A percentile compares a stretch with the other conserved stretches of the same genome.
Conservation (phyloP, 192 early-diverging fungal species). For the Cetraspora pellucida region DNA sequence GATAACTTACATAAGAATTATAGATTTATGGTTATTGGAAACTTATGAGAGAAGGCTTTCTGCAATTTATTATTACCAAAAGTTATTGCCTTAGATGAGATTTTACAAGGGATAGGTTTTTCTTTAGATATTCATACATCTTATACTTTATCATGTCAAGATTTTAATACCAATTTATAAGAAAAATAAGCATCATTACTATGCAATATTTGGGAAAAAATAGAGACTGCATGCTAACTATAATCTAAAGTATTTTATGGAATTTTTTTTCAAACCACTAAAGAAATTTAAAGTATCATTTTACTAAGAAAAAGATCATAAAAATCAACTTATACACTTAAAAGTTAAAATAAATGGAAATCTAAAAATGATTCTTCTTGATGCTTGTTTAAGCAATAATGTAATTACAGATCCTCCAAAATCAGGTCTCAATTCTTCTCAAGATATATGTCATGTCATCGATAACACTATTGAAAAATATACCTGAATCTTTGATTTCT, state of each 20-base stretch:
- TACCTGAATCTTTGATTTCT: background rate
- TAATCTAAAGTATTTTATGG: constrained; percentile 3
- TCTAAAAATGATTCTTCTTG: background rate
- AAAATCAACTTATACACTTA: background rate
- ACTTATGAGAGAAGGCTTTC: background rate
- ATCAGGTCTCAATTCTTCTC: background rate
- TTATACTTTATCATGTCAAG: background rate
- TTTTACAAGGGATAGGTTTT: background rate
- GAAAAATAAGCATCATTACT: background rate
- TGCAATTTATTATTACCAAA: background rate
- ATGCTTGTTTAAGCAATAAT: background rate
- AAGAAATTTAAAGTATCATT: constrained; percentile 14
- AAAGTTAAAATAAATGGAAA: background rate
- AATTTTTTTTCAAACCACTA: constrained; percentile 1
- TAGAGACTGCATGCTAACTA: background rate
- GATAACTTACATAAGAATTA: background rate
- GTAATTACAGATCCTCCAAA: background rate
- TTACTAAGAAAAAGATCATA: background rate
- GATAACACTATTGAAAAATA: background rate
- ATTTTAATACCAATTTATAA: constrained; percentile 7
- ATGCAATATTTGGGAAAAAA: background rate
- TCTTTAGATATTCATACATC: background rate
- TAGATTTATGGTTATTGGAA: background rate
- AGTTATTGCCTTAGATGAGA: constrained; percentile 8
- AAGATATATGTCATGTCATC: background rate